Evolutionary conservation across 2,329 filamentous ascomycete genomes (phyloP), one percentile per base, ranked within the genome.

Genomic region (Colletotrichum viniferum): DNA sequence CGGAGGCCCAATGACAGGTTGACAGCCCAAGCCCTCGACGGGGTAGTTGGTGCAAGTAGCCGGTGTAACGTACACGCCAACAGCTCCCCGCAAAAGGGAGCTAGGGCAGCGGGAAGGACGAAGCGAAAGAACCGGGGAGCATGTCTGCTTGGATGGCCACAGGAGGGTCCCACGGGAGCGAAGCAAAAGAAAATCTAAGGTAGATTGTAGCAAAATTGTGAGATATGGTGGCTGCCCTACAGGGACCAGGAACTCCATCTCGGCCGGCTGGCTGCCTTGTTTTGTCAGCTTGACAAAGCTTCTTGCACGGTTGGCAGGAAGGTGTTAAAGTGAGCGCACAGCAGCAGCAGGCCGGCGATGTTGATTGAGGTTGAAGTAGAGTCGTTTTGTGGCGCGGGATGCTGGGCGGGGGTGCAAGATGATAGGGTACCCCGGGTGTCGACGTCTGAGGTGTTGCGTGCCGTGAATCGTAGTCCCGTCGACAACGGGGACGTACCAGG

Each of bases 211-310:
- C 7, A 21, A 52, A 21, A 18, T 26, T 58, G 55, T 28, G 64
- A 18, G 52, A 74, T 55, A 62, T 74, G 64, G 36, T 60, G 43
- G 43, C 43, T 52, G 43, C 43, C n/a, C 43, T 21, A 21, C n/a
- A 21, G 43, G 43, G n/a, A 52, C n/a, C 43, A 21, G 16, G n/a
- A 52, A 1, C 78, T 88, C 4, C 80, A 83, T 61, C 36, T 66
- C 60, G 36, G 86, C 87, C 5, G 82, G 88, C n/a, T 76, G 78
- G 36, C 58, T 67, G 67, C 60, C 58, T 69, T 52, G 48, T 73
- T 76, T 74, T 38, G 75, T 77, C 72, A 77, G 72, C 72, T 72
- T 77, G 72, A 69, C 75, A 72, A 77, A 77, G 75, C 63, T 18
- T 34, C 24, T 58, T 18, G 24, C 24, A 14, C 13, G 58, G 16